Evolutionary conservation across 1,284 basidiomycete genomes (phyloP).

Genomic region (Jaminaea rosea): DNA sequence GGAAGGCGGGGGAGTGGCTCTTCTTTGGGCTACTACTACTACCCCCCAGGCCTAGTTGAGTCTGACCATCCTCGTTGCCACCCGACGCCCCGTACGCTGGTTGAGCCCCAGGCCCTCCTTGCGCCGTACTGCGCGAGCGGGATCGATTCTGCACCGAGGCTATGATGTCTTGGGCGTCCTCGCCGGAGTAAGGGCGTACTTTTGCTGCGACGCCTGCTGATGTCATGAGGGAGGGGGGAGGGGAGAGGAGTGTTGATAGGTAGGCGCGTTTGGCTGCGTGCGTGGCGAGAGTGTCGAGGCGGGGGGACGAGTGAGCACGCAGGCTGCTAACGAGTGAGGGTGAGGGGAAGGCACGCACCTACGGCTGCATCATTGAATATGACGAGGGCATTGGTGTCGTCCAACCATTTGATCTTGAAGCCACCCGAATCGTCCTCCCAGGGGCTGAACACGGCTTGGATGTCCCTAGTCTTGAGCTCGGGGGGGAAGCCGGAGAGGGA

Average conservation of each 20-base stretch:
- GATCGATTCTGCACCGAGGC: constrained; percentile 64
- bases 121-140: constrained; percentile 35
- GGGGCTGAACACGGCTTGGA: constrained; percentile 79
- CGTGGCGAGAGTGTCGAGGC: not conserved
- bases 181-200: constrained; percentile 84
- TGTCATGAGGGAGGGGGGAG: constrained; percentile 52
- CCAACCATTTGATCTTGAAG: constrained; percentile 97
- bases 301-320: not conserved
- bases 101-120: constrained; percentile 15
- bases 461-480: constrained; percentile 92
- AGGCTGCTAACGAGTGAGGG: not conserved
- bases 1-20: not conserved
- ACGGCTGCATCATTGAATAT: constrained; percentile 65
- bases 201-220: constrained; percentile 49
- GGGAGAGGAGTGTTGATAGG: constrained; percentile 66
- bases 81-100: constrained; percentile 12
- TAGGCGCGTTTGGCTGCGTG: constrained; percentile 80
- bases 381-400: constrained; percentile 88
- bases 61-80: not conserved
- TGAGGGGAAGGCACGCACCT: constrained; percentile 38
- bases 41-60: no score
- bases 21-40: not conserved
- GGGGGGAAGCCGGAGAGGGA: constrained; percentile 81
- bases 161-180: constrained; percentile 83
- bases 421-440: constrained; percentile 80